Evolutionary conservation across 345 rosid genomes (phyloP).

Genomic region (Arabidopsis arenosa): DNA sequence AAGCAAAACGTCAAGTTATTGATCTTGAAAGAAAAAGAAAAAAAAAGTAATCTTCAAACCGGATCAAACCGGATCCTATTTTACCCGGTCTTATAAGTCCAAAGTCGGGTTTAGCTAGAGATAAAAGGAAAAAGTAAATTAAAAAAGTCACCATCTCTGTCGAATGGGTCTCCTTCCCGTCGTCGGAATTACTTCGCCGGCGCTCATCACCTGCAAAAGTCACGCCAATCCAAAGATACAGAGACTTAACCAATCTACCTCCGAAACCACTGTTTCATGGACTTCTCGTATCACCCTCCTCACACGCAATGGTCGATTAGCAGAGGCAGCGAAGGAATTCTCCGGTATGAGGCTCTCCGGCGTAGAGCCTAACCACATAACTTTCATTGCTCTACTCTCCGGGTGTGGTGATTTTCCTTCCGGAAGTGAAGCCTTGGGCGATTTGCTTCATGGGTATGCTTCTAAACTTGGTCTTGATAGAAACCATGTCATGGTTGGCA

Average conservation of each 20-base stretch:
- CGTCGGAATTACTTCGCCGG: conserved; percentile 37
- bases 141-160: not conserved
- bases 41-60: not conserved
- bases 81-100: not conserved
- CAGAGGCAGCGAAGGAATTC: conserved; percentile 58
- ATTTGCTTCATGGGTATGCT: conserved; percentile 63
- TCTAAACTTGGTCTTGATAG: conserved; percentile 61
- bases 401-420: conserved; percentile 56
- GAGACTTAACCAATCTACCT: conserved; percentile 27
- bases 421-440: conserved; percentile 48
- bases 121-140: not conserved
- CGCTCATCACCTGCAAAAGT: conserved; percentile 34
- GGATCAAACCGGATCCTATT: conserved; percentile 10
- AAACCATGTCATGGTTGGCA: conserved; percentile 68
- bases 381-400: conserved; percentile 60
- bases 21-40: too few relatives aligned
- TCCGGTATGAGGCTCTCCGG: conserved; percentile 64
- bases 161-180: conserved; percentile 55
- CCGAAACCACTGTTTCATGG: conserved; percentile 59
- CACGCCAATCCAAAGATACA: conserved; percentile 23
- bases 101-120: not conserved
- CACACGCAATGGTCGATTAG: conserved; percentile 62
- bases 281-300: conserved; percentile 72
- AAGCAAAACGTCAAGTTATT: not conserved
- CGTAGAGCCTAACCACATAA: conserved; percentile 69